Evolutionary conservation across 1,284 basidiomycete genomes (phyloP), one percentile per base, ranked within the genome.

Genomic region (Ceratobasidium sp.): DNA sequence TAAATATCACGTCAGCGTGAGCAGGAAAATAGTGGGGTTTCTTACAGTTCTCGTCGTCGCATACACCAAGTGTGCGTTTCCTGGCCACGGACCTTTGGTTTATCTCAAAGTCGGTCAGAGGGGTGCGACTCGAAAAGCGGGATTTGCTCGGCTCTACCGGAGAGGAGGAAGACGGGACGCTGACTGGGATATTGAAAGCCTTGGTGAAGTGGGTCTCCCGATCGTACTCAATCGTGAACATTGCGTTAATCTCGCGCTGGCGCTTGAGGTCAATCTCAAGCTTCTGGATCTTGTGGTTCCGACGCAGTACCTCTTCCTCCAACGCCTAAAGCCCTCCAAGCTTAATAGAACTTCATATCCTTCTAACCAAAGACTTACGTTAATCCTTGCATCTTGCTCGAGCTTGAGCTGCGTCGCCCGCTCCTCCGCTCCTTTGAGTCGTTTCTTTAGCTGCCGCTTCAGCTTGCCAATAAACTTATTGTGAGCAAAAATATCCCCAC

Each of bases 191-290:
- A 61, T 34, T 49, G 15, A 61, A 40, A n/a, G 22, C 56, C 17
- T 49, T 59, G n/a, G 32, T 62, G 34, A 73, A 61, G 37, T 51
- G 29, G 43, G 57, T 62, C n/a, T 73, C 70, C 9, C 70, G 70
- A 25, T 69, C 67, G 37, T 73, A 73, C 46, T 73, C 59, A 43
- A 61, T n/a, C 5, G 56, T 73, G 44, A 73, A 52, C 56, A 73
- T 59, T n/a, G 70, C 70, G 32, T 73, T 73, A 43, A 59, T 71
- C 57, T 71, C 54, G 57, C 56, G 56, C 44, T 71, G 69, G n/a
- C 69, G 69, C 40, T 59, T 43, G 25, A 71, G 56, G 44, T 57
- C 56, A 25, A 13, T 17, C 34, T 71, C 69, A 1, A 71, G 43
- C 19, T 46, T 25, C 69, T 71, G 37, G 40, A 71, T 61, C 40